Percentiles rank a stretch among this genome's conserved stretches.
These are phyloP conservation scores for Sporisorium sorghi DNA, from an alignment of 1,284 basidiomycete species.

Conservation along the genomic window DNA sequence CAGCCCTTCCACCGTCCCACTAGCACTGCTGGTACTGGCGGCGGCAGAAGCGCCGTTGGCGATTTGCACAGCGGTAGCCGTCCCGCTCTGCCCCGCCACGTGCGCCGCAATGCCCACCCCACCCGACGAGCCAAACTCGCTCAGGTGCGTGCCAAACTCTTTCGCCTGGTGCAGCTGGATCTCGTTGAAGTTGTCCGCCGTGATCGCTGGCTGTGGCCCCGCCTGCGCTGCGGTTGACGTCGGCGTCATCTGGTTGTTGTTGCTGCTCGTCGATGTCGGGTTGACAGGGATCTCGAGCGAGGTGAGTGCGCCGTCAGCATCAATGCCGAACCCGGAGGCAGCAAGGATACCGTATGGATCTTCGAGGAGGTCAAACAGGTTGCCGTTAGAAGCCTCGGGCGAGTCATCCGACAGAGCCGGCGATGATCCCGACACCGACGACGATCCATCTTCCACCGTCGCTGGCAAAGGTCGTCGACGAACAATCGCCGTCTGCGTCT, in stretches of 20 bases:
- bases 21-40: neutral
- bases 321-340: slow-evolving; percentile 58
- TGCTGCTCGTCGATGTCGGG: neutral
- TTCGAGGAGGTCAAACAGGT: slow-evolving; percentile 62
- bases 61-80: slow-evolving; percentile 19
- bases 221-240: slow-evolving; percentile 6
- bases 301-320: slow-evolving; percentile 27
- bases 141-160: slow-evolving; percentile 52
- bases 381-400: slow-evolving; percentile 26
- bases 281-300: slow-evolving; percentile 23
- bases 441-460: slow-evolving; percentile 64
- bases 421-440: slow-evolving; percentile 46
- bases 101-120: slow-evolving; percentile 60
- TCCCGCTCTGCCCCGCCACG: slow-evolving; percentile 18
- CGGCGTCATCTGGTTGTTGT: slow-evolving; percentile 15
- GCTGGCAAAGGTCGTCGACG: slow-evolving; percentile 58
- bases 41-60: neutral
- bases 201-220: slow-evolving; percentile 21
- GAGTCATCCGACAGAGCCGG: slow-evolving; percentile 39
- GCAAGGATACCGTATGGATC: slow-evolving; percentile 66
- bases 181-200: slow-evolving; percentile 54
- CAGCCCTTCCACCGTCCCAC: neutral
- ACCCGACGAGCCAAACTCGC: slow-evolving; percentile 53
- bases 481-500: slow-evolving; percentile 13
- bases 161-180: slow-evolving; percentile 58